Conservation (phyloP, 139 green algal species). For the Microglena sp. region DNA sequence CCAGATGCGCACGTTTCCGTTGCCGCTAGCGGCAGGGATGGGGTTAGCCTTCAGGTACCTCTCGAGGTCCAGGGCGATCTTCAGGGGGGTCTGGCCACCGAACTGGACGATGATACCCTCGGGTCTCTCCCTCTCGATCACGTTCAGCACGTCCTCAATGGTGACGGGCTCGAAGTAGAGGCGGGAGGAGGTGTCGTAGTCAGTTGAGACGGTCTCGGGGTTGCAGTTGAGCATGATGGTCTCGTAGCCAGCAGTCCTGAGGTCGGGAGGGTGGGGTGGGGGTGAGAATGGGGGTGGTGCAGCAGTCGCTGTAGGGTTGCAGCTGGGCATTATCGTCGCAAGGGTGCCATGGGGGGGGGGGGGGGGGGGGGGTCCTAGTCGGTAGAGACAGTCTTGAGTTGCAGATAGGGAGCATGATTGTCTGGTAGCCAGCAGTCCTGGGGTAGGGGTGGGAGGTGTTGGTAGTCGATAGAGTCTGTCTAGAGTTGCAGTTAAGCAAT, state of each 20-base stretch:
- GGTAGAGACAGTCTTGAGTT: no score
- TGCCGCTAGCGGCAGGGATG: constrained; percentile 56
- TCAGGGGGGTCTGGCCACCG: constrained; percentile 96
- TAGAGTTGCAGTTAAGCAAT: no score
- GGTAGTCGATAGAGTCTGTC: no score
- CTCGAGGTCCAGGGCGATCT: constrained; percentile 75
- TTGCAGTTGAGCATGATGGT: constrained; percentile 99
- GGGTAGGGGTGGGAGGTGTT: no score
- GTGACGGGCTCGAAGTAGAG: constrained; percentile 99
- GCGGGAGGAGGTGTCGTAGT: constrained; percentile 96
- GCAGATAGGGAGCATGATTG: no score
- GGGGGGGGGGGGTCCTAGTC: no score
- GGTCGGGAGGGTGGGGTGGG: no score
- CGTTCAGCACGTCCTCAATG: constrained; percentile 93
- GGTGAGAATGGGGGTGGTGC: no score
- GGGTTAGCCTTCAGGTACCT: constrained; percentile 61
- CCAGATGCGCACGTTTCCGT: constrained; percentile 87
- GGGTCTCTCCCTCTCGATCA: constrained; percentile 88
- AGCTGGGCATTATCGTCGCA: not conserved
- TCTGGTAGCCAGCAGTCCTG: no score
- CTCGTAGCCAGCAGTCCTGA: constrained; percentile 78
- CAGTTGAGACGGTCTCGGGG: constrained; percentile 96
- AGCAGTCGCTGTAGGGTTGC: constrained; percentile 1
- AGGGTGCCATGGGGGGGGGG: not conserved
- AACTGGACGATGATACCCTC: constrained; percentile 99